These are phyloP conservation scores for Termitomyces sp. DNA, from an alignment of 768 basidiomycete genomes.

Conservation along the genomic window DNA sequence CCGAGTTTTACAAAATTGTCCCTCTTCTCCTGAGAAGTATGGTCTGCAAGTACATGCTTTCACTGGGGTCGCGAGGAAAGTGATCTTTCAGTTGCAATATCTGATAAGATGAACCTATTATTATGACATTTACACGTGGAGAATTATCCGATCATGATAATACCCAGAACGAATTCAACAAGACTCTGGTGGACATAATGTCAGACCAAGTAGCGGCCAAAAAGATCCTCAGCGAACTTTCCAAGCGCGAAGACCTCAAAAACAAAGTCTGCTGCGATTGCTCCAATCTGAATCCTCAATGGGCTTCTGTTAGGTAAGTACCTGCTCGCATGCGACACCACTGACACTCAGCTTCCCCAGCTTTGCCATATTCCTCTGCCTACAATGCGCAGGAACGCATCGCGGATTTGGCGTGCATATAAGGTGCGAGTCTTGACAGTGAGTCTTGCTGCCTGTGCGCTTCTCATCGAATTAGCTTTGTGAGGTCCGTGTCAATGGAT, in stretches of 20 bases:
- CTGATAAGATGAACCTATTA: background rate
- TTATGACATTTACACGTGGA: background rate
- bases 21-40: background rate
- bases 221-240: slow-evolving; percentile 70
- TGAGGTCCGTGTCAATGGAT: slow-evolving; percentile 94
- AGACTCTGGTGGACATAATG: slow-evolving; percentile 25
- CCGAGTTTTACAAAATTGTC: background rate
- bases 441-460: slow-evolving; percentile 6
- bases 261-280: slow-evolving; percentile 86
- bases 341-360: slow-evolving; percentile 29
- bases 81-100: background rate
- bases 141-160: background rate
- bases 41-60: no score
- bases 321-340: background rate
- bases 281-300: slow-evolving; percentile 87
- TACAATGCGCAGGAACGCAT: slow-evolving; percentile 83
- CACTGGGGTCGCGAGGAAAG: background rate
- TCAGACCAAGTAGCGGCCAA: slow-evolving; percentile 63
- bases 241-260: slow-evolving; percentile 61
- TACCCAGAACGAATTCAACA: background rate
- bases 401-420: slow-evolving; percentile 93
- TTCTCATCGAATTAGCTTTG: slow-evolving; percentile 54
- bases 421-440: slow-evolving; percentile 39
- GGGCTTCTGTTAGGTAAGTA: slow-evolving; percentile 77
- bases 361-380: slow-evolving; percentile 86